Conservation (phyloP, 306 rosid species). For the Cicer cuneatum region DNA sequence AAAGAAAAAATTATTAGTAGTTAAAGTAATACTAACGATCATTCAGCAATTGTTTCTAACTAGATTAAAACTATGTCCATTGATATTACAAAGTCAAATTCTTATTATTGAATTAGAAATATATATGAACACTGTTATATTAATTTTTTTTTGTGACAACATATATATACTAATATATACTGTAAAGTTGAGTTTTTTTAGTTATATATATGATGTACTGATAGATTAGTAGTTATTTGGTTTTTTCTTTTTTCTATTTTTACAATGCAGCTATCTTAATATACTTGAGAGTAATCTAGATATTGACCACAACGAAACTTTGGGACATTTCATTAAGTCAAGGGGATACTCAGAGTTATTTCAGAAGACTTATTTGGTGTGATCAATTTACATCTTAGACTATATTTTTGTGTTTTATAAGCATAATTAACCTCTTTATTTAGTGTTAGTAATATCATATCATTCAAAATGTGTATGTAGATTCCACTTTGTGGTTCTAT, state of each 20-base stretch:
- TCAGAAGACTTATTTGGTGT: constrained; percentile 78
- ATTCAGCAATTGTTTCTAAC: too few species aligned
- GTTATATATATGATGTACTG: not conserved
- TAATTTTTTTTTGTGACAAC: too few species aligned
- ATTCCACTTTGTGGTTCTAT: constrained; percentile 84
- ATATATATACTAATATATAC: too few species aligned
- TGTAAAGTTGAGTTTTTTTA: too few species aligned
- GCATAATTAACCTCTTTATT: not conserved
- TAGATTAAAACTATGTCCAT: too few species aligned
- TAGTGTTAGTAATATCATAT: constrained; percentile 1
- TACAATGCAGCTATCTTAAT: constrained; percentile 67
- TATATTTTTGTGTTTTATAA: not conserved
- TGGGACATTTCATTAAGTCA: constrained; percentile 68
- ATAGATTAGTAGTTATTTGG: constrained; percentile 18
- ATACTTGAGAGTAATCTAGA: constrained; percentile 67
- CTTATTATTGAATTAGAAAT: too few species aligned
- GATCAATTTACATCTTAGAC: constrained; percentile 30
- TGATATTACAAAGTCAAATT: too few species aligned
- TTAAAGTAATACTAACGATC: too few species aligned
- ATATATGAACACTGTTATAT: too few species aligned
- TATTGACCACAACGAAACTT: constrained; percentile 67
- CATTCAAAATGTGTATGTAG: constrained; percentile 48
- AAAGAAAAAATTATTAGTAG: too few species aligned
- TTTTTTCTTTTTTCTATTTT: not conserved
- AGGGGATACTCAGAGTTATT: constrained; percentile 77